phyloP scores from a whole-genome alignment of 2,329 filamentous ascomycete species.

The Neopestalotiopsis clavispora region DNA sequence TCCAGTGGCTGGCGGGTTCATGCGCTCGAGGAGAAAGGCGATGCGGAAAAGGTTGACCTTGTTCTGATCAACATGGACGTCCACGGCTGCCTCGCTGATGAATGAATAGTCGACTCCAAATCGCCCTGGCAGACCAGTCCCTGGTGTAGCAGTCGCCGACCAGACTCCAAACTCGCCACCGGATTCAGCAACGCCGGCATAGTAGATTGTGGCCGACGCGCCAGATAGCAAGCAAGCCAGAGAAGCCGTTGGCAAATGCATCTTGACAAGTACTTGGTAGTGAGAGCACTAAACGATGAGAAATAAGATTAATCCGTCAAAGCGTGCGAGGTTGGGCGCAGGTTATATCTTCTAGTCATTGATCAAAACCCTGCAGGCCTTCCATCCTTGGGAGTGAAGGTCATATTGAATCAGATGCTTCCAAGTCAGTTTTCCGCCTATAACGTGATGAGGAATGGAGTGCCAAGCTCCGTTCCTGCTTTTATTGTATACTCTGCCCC shows the following conservation, averaged over 20 bases:
- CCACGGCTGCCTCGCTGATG: conserved; percentile 49
- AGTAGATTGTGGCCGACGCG: conserved; percentile 49
- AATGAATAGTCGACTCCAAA: conserved; percentile 57
- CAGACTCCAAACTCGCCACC: conserved; percentile 53
- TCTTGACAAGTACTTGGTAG: conserved; percentile 17
- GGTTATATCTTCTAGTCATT: not conserved
- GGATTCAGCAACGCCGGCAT: conserved; percentile 52
- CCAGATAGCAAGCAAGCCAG: conserved; percentile 23
- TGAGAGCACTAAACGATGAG: not conserved
- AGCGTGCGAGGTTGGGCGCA: not conserved
- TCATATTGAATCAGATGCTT: not conserved
- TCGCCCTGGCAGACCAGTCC: conserved; percentile 51
- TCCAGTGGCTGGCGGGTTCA: conserved; percentile 50
- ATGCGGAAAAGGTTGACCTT: conserved; percentile 54
- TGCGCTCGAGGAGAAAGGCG: conserved; percentile 55
- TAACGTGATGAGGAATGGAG: not conserved
- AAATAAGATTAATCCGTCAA: not conserved
- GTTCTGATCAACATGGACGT: conserved; percentile 50
- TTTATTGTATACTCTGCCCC: not conserved
- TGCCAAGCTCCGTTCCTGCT: not conserved
- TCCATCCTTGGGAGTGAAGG: not conserved
- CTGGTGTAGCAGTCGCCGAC: conserved; percentile 38
- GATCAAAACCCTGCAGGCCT: not conserved
- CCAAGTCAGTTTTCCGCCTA: not conserved
- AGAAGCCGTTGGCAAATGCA: conserved; percentile 27